These are phyloP conservation scores for Yamadazyma tumulicola DNA, from an alignment of 805 yeast genomes.

Conservation along the genomic window DNA sequence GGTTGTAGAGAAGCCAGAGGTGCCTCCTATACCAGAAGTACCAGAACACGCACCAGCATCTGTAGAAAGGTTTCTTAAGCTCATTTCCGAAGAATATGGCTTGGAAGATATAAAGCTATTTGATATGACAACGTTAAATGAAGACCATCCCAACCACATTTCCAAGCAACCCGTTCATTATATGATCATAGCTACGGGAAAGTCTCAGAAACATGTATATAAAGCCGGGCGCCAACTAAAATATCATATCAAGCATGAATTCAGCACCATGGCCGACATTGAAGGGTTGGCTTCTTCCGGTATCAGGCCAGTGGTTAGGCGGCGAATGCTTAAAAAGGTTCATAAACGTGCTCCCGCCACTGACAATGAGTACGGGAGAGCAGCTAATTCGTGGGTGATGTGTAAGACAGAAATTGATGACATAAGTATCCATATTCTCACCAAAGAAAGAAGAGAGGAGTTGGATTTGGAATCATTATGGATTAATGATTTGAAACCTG, in stretches of 20 bases:
- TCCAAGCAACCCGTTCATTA: conserved; percentile 26
- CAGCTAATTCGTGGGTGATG: conserved; percentile 79
- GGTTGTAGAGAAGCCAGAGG: conserved; percentile 1
- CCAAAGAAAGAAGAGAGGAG: conserved; percentile 62
- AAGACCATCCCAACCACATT: conserved; percentile 26
- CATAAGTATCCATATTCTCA: conserved; percentile 68
- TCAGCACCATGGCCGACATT: conserved; percentile 41
- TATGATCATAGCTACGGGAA: conserved; percentile 68
- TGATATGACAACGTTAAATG: conserved; percentile 50
- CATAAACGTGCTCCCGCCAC: conserved; percentile 50
- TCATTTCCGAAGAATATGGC: conserved; percentile 60
- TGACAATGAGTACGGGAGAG: conserved; percentile 53
- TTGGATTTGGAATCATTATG: conserved; percentile 72
- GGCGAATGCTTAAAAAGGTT: conserved; percentile 48
- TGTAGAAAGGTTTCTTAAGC: conserved; percentile 41
- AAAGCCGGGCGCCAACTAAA: conserved; percentile 64
- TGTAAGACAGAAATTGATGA: conserved; percentile 55
- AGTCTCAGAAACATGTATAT: conserved; percentile 69
- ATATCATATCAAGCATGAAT: conserved; percentile 50
- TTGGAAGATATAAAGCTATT: conserved; percentile 58
- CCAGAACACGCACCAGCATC: conserved; percentile 59
- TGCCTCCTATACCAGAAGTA: conserved; percentile 44
- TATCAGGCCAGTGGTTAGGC: conserved; percentile 35
- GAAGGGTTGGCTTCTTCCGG: conserved; percentile 73
- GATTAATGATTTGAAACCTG: conserved; percentile 19